Evolutionary conservation across 2,329 filamentous ascomycete genomes (phyloP).

Genomic region (Dryadomyces quercus-mongolicae): DNA sequence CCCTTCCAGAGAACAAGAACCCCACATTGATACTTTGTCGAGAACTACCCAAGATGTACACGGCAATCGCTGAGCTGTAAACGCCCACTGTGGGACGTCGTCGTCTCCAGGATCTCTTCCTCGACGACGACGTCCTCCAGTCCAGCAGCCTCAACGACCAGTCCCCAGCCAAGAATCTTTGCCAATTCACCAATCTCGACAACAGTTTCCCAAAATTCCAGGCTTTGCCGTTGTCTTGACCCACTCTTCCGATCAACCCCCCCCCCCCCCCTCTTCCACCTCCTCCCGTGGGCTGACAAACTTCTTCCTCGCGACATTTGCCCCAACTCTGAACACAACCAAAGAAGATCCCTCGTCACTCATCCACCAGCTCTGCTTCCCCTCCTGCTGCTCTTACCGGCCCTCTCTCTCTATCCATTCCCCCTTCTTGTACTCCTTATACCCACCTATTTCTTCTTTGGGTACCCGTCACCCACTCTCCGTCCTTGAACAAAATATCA

Average conservation of each 20-base stretch:
- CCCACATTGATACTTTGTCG: slow-evolving; percentile 49
- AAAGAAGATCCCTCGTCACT: background rate
- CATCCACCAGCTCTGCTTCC: background rate
- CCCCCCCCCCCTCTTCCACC: slow-evolving; percentile 11
- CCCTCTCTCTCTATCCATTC: background rate
- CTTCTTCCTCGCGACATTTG: slow-evolving; percentile 7
- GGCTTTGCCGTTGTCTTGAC: slow-evolving; percentile 34
- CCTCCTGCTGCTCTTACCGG: too few species aligned
- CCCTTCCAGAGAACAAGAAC: slow-evolving; percentile 18
- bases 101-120: slow-evolving; percentile 21
- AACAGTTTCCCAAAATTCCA: slow-evolving; percentile 44
- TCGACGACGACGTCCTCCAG: slow-evolving; percentile 48
- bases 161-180: slow-evolving; percentile 35
- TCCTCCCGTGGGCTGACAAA: background rate
- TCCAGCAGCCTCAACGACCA: slow-evolving; percentile 75
- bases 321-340: slow-evolving; percentile 24
- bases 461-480: background rate
- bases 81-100: slow-evolving; percentile 65
- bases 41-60: slow-evolving; percentile 51
- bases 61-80: slow-evolving; percentile 86
- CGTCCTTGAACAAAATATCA: too few species aligned
- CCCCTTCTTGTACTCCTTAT: background rate
- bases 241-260: background rate
- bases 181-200: slow-evolving; percentile 44
- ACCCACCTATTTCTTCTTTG: background rate